Percentiles rank a stretch among this genome's conserved stretches.
These are phyloP conservation scores for Whalleya microplaca DNA, from an alignment of 2,329 filamentous ascomycete species.

Conservation along the genomic window DNA sequence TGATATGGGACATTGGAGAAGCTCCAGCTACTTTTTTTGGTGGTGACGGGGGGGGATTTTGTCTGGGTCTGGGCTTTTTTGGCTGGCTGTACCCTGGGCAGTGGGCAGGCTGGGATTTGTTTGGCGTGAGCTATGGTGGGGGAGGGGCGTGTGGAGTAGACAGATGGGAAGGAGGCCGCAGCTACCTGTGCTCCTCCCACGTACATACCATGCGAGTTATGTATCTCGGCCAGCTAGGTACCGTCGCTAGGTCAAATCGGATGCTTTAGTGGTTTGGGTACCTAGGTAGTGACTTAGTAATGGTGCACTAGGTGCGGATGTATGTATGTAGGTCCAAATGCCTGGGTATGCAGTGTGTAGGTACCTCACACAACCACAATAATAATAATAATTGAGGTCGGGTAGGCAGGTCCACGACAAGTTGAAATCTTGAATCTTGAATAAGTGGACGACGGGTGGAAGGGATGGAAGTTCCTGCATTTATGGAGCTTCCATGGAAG, in stretches of 20 bases:
- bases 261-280: not conserved
- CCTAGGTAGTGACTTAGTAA: no score
- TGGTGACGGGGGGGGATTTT: constrained; percentile 17
- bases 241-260: not conserved
- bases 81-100: no score
- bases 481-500: not conserved
- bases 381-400: no score
- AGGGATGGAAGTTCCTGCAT: not conserved
- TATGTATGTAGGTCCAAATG: no score
- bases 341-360: no score
- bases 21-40: constrained; percentile 27
- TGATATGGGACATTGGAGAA: constrained; percentile 28
- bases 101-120: constrained; percentile 7
- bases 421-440: not conserved
- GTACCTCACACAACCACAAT: no score
- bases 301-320: no score
- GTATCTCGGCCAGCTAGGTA: not conserved
- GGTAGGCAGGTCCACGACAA: not conserved
- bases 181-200: not conserved
- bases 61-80: constrained; percentile 20
- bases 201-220: not conserved
- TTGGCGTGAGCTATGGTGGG: constrained; percentile 32
- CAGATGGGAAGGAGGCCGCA: not conserved
- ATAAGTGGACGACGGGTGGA: not conserved
- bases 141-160: constrained; percentile 30